Evolutionary conservation across 108 stramenopile species (phyloP), one percentile per base, ranked within the genome.

Genomic region (Cylindrotheca closterium): DNA sequence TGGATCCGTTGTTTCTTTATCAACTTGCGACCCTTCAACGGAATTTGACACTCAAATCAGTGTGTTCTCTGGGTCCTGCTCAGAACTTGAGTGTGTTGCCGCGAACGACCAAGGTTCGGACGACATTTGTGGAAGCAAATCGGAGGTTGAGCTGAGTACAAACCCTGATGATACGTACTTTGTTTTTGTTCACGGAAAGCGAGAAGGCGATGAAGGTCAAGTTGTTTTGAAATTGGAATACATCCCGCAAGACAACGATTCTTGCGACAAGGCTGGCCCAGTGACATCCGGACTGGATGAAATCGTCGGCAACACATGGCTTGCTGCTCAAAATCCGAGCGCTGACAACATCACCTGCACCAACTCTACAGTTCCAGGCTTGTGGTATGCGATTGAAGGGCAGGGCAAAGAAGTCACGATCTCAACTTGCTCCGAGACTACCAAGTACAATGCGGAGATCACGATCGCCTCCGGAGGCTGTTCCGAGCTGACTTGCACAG

Each of bases 41-140:
- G 26, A 28, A 19, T 52, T 63, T 63, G 62, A 50, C 19, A 63
- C 28, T 12, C 50, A 63, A 63, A 51, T 60, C 29, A 31, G 30
- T 22, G 37, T 60, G 17, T 60, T 60, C 37, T 31, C 15, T 8
- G 58, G 58, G n/a, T 10, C 19, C 17, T 60, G 58, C 37, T 3
- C n/a, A 2, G 37, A 34, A 21, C 37, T 60, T 4, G 33, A 60
- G 24, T 60, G 58, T n/a, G 37, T 60, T 4, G 33, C 34, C 3
- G 58, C 31, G 8, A 60, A 60, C 58, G 31, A 60, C 24, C 30
- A 60, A 21, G 37, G 37, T 7, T 15, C 15, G 7, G 37, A 42
- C 10, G 7, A 10, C 15, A 10, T 15, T 7, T 42, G 37, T 15
- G 37, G 37, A 15, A 42, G 37, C 15, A 7, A 42, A 15, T 42